Base-by-base conservation (phyloP, 176 grass and related monocot species). In the Paspalum notatum region DNA sequence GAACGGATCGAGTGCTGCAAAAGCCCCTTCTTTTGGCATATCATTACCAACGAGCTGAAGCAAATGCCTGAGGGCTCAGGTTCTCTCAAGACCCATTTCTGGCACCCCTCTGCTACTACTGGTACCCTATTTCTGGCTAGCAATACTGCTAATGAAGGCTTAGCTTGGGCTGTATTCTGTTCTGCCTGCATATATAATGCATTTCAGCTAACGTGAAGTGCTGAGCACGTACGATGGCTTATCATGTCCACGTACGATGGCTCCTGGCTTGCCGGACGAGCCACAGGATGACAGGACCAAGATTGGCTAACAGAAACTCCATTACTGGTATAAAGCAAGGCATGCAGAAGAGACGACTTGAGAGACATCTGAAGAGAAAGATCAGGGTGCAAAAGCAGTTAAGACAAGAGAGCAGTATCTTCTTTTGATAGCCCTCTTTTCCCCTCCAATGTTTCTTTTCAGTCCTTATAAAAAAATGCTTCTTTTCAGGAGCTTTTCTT, bases 11-110 rank as follows among this genome's bases (percentile, higher is more conserved):
- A 84, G 76, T 45, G 27, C 77, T 89, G 82, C 65, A 78, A 89
- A 89, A 82, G 78, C 87, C 87, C 48, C 58, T 85, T 65, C 83
- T 90, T 85, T 89, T 89, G 78, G 78, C 66, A 78, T 85, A 85
- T 82, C 72, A 77, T 48, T 77, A 78, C 81, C 83, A 56, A 85
- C 13, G 66, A 66, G 65, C 50, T 54, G 83, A 78, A 72, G 72
- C 55, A 71, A 55, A 60, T 89, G 76, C 69, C 62, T 84, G 53
- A 59, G 74, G 66, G 65, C 60, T 82, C 45, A 71, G 68, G 68
- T 71, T 71, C 57, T 71, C 57, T 64, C 77, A 62, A 77, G 82
- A 45, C 21, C 83, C 78, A 66, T 77, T 81, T 89, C 77, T 82
- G 83, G 71, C 65, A 40, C 62, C 81, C 24, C 71, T 62, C 50